Conservation (phyloP, 306 rosid genomes). For the Vicia sativa region DNA sequence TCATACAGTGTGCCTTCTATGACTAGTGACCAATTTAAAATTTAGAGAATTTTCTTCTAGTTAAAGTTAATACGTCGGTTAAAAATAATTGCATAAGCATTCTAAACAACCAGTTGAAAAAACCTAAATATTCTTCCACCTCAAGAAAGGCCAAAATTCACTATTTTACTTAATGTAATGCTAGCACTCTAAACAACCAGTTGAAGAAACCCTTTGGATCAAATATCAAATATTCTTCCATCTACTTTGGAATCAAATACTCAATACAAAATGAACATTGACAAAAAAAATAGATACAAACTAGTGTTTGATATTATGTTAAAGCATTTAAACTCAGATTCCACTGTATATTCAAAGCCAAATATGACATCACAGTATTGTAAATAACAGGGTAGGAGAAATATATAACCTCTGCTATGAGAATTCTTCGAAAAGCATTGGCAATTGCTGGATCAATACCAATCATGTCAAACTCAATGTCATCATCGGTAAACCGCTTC, state of each 20-base stretch:
- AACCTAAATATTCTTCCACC: not conserved
- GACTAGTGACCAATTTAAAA: not conserved
- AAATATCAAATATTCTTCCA: too few relatives aligned
- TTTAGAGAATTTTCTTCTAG: not conserved
- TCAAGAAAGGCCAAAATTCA: too few relatives aligned
- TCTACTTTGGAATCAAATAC: not conserved
- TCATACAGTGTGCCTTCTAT: too few relatives aligned
- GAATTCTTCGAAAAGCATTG: conserved; percentile 91
- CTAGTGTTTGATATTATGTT: not conserved
- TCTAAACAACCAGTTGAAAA: conserved; percentile 4
- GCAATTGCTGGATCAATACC: conserved; percentile 94
- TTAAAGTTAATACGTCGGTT: not conserved
- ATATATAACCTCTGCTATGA: conserved; percentile 79
- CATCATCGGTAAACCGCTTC: conserved; percentile 53
- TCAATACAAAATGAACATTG: not conserved
- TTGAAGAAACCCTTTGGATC: too few relatives aligned
- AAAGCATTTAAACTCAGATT: conserved; percentile 3
- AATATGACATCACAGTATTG: not conserved
- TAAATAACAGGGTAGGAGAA: not conserved
- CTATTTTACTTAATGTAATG: too few relatives aligned
- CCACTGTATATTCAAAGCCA: conserved; percentile 20
- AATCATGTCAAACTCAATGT: conserved; percentile 89
- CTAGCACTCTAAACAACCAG: too few relatives aligned
- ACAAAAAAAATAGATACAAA: not conserved
- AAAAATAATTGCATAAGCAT: not conserved